Evolutionary conservation across 148 eudicot species (phyloP).

Genomic region (Rhododendron ovatum): DNA sequence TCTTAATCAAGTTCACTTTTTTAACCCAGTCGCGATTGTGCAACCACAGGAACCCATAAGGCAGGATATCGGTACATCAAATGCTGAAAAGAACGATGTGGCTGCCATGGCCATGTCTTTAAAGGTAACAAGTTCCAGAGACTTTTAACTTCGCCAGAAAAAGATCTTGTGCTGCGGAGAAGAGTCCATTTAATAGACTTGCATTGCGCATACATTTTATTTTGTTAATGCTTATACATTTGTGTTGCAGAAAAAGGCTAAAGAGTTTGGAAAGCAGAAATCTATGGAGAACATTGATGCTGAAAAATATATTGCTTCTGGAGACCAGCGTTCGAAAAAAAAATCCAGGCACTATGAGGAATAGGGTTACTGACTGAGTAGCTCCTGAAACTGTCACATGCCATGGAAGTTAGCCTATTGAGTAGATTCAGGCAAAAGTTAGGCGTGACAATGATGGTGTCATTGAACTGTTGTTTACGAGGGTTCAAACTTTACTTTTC

Average conservation of each 20-base stretch:
- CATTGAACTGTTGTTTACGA: not conserved
- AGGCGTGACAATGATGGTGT: not conserved
- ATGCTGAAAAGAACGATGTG: constrained; percentile 39
- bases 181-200: not conserved
- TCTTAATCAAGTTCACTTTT: not conserved
- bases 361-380: not conserved
- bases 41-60: constrained; percentile 45
- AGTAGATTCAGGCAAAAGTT: not conserved
- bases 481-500: not conserved
- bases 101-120: constrained; percentile 51
- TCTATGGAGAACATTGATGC: constrained; percentile 46
- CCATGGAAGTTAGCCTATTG: not conserved
- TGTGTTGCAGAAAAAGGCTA: constrained; percentile 64
- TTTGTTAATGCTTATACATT: not conserved
- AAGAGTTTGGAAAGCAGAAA: constrained; percentile 49
- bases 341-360: constrained; percentile 31
- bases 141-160: not conserved
- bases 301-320: constrained; percentile 50
- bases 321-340: constrained; percentile 37
- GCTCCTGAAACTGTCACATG: not conserved
- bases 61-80: constrained; percentile 25
- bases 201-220: not conserved
- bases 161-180: not conserved
- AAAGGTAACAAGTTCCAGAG: constrained; percentile 48
- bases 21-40: not conserved